Base-by-base conservation (phyloP, 2,329 filamentous ascomycete species). In the Beauveria sp. region DNA sequence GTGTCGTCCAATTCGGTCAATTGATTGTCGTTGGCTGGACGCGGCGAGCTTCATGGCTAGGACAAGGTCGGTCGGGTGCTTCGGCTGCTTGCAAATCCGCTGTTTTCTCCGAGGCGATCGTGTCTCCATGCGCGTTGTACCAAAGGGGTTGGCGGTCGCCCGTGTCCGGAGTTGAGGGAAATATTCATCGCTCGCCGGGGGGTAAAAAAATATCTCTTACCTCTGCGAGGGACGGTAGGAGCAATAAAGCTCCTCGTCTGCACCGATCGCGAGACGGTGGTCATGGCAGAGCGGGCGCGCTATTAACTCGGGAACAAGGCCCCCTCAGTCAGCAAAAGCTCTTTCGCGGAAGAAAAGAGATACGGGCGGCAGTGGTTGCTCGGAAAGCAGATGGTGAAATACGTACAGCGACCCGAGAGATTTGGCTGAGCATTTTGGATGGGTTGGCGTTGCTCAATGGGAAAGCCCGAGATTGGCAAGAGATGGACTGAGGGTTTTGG, bases 181-280 rank as follows among this genome's bases (percentile, higher is more conserved):
- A 51, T 24, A 56, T 50, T 28, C 20, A 59, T 54, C 37, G 41
- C 54, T 24, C 18, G 28, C 5, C 5, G 34, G 34, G 5, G 12
- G 8, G 44, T 46, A 55, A 59, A 46, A 58, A 58, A 61, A 8
- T 7, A 3, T 22, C 55, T 76, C 83, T 75, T 81, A 86, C 83
- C 83, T 81, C 82, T 79, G 73, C 83, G 79, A 66, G 82, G 82
- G 68, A 84, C 78, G 58, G 83, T 85, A 64, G 83, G 83, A 70
- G 79, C 81, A 69, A 85, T 83, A 73, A 85, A 85, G 70, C 77
- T 77, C 72, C 83, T 80, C 71, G 76, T 74, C 72, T 80, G 79
- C 71, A 76, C 69, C 74, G 72, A 75, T 73, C 72, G 79, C 77
- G 70, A 79, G 71, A 72, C 80, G 74, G 70, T 69, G 73, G 77